A percentile compares a stretch with the other conserved stretches of the same genome.
Conservation (phyloP, 305 asterid species). For the Caryopteris hybrid region DNA sequence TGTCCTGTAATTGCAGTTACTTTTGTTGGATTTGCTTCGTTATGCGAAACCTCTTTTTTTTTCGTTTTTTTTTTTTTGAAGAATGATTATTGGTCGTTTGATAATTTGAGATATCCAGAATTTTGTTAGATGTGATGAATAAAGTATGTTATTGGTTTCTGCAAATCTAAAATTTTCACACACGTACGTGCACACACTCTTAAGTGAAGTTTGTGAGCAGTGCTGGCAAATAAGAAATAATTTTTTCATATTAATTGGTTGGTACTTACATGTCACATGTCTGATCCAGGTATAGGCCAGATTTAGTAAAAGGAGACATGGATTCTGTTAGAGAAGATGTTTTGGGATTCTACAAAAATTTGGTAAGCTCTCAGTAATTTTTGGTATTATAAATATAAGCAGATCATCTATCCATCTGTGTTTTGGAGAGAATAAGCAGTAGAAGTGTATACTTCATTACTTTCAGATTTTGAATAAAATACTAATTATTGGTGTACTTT, state of each 20-base stretch:
- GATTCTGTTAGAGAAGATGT: conserved; percentile 87
- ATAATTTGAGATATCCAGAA: neutral
- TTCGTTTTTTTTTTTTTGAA: too few species aligned
- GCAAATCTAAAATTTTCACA: neutral
- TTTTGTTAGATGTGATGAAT: neutral
- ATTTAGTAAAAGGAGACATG: conserved; percentile 80
- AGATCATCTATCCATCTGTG: neutral
- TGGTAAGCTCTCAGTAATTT: conserved; percentile 37
- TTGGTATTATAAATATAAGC: neutral
- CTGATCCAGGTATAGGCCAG: conserved; percentile 73
- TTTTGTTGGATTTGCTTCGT: neutral
- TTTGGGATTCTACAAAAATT: conserved; percentile 48
- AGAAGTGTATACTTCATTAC: neutral
- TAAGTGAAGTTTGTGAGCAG: neutral
- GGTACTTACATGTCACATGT: conserved; percentile 1
- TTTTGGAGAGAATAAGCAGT: neutral
- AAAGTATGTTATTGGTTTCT: neutral
- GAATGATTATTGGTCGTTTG: too few species aligned
- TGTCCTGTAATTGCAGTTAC: neutral
- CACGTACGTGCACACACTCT: neutral
- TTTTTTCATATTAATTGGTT: neutral
- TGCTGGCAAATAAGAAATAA: neutral
- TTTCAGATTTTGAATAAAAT: neutral
- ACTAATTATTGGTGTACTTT: neutral
- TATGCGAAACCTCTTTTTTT: too few species aligned